A percentile compares a stretch with the other conserved stretches of the same genome.
These are phyloP conservation scores for Heterobasidion occidentale DNA, from an alignment of 1,284 basidiomycete species.

Conservation along the genomic window DNA sequence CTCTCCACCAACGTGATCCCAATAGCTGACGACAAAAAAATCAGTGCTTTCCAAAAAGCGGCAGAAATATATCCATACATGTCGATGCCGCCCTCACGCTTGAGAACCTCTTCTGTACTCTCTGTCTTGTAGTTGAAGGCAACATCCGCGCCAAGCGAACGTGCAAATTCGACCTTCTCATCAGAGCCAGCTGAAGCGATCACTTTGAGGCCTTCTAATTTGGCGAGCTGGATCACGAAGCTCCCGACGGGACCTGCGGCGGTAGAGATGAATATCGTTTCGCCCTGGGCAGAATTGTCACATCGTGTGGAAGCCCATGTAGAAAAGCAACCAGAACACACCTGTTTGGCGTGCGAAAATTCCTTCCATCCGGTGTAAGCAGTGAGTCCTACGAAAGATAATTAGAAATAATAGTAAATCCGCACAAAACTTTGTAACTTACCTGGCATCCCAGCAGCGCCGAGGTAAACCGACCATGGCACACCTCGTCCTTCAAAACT, in stretches of 20 bases:
- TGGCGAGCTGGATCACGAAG: constrained; percentile 54
- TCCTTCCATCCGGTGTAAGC: neutral
- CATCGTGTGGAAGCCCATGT: too few species aligned
- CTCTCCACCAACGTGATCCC: constrained; percentile 60
- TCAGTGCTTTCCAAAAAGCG: neutral
- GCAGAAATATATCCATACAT: constrained; percentile 23
- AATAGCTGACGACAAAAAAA: constrained; percentile 25
- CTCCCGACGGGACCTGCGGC: constrained; percentile 13
- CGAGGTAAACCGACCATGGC: neutral
- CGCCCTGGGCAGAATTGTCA: neutral
- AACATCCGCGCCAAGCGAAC: constrained; percentile 58
- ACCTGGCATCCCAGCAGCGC: neutral
- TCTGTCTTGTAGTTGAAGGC: constrained; percentile 71
- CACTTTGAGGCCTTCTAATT: constrained; percentile 55
- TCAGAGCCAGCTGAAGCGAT: constrained; percentile 68
- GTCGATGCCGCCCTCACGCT: constrained; percentile 49
- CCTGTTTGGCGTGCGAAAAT: neutral
- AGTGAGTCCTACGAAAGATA: neutral
- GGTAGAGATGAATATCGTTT: neutral
- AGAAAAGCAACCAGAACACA: neutral
- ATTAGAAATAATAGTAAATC: neutral
- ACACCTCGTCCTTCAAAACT: neutral
- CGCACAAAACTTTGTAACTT: neutral
- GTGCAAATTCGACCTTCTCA: constrained; percentile 59
- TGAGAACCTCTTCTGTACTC: constrained; percentile 42